These are phyloP conservation scores for Acanthamoeba castellanii DNA, from an alignment of 208 protist genomes.

Conservation along the genomic window DNA sequence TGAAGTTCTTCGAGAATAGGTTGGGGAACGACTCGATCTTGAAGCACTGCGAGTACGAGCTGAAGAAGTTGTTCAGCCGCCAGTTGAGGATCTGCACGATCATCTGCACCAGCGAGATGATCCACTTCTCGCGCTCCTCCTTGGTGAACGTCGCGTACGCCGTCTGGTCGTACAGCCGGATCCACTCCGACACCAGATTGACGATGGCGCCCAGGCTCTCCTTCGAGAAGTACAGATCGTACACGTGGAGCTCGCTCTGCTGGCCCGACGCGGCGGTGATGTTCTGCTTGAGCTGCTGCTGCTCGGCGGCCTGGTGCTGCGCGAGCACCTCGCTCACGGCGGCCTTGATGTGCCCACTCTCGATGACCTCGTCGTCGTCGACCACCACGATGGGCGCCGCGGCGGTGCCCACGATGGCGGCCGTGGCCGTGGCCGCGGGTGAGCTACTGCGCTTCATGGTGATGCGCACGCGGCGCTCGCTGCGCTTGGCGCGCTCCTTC, in stretches of 20 bases:
- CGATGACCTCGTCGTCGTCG: slow-evolving; percentile 57
- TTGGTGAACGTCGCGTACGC: slow-evolving; percentile 32
- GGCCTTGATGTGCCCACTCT: slow-evolving; percentile 3
- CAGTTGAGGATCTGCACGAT: slow-evolving; percentile 68
- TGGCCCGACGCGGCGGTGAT: background rate
- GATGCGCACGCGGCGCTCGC: slow-evolving; percentile 44
- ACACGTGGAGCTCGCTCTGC: background rate
- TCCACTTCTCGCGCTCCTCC: slow-evolving; percentile 63
- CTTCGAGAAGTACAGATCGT: slow-evolving; percentile 50
- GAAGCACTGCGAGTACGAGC: slow-evolving; percentile 63
- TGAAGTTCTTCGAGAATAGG: slow-evolving; percentile 63
- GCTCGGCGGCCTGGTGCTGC: background rate
- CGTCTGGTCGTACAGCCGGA: slow-evolving; percentile 27
- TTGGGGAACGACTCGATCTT: slow-evolving; percentile 64
- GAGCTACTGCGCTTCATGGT: background rate
- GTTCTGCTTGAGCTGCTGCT: slow-evolving; percentile 23
- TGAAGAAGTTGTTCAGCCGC: slow-evolving; percentile 69
- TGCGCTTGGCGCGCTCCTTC: slow-evolving; percentile 67
- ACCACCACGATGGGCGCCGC: slow-evolving; percentile 32
- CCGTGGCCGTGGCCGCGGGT: background rate
- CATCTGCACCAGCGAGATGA: slow-evolving; percentile 67
- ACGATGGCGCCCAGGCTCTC: slow-evolving; percentile 61
- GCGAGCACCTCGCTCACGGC: slow-evolving; percentile 26
- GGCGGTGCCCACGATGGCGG: background rate
- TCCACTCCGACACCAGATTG: slow-evolving; percentile 53